Evolutionary conservation across 2,329 filamentous ascomycete species (phyloP).

Genomic region (Harringtonia aguacate): DNA sequence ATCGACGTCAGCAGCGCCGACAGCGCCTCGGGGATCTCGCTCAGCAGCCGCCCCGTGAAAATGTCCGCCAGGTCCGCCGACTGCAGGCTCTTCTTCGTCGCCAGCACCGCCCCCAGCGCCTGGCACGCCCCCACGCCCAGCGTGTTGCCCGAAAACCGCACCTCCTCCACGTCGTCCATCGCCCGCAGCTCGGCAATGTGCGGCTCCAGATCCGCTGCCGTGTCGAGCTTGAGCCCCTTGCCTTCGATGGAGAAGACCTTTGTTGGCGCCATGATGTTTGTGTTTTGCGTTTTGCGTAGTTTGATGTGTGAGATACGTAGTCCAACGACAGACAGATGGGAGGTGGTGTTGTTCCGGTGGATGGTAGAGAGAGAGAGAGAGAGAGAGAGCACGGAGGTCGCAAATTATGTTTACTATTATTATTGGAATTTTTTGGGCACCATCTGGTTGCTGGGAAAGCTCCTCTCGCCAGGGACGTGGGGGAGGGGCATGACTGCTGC

Average conservation of each 20-base stretch:
- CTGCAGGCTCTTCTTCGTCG: constrained; percentile 74
- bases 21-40: constrained; percentile 86
- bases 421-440: constrained; percentile 1
- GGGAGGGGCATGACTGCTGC: constrained; percentile 6
- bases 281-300: constrained; percentile 14
- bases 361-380: too few species aligned
- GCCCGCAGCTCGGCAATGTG: constrained; percentile 68
- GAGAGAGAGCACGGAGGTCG: too few species aligned
- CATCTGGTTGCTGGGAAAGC: constrained; percentile 6
- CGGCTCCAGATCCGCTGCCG: constrained; percentile 72
- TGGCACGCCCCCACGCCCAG: constrained; percentile 82
- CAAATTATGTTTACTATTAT: too few species aligned
- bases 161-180: constrained; percentile 69
- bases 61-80: constrained; percentile 91
- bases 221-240: constrained; percentile 86
- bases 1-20: constrained; percentile 77
- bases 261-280: constrained; percentile 39
- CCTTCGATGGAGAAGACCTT: constrained; percentile 86
- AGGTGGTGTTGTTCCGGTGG: too few species aligned
- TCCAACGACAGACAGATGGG: too few species aligned
- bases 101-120: constrained; percentile 70
- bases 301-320: too few species aligned
- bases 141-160: constrained; percentile 83
- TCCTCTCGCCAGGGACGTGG: constrained; percentile 3
- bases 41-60: constrained; percentile 87